Conservation (phyloP, 768 basidiomycete species). For the Xanthoconium purpureum region DNA sequence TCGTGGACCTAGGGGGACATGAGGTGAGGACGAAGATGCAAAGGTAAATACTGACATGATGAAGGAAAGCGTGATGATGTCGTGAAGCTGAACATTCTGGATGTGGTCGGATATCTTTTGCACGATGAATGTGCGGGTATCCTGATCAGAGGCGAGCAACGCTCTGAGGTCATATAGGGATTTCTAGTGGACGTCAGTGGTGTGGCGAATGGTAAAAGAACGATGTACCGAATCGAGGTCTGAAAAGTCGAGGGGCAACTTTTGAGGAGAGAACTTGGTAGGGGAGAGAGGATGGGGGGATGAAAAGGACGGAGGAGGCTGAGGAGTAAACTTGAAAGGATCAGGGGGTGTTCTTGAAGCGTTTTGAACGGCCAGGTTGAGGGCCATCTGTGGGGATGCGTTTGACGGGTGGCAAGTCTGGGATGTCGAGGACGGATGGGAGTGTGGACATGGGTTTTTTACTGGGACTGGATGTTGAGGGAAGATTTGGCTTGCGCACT, state of each 20-base stretch:
- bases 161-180: conserved; percentile 25
- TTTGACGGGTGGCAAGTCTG: conserved; percentile 26
- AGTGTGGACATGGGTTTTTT: conserved; percentile 21
- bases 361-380: conserved; percentile 25
- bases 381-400: conserved; percentile 27
- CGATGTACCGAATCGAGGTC: too few relatives aligned
- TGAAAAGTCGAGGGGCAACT: neutral
- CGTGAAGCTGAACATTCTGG: conserved; percentile 24
- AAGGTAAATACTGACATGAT: conserved; percentile 34
- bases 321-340: neutral
- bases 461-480: conserved; percentile 22
- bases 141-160: conserved; percentile 15
- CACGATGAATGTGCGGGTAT: too few relatives aligned
- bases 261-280: conserved; percentile 9
- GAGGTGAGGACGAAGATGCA: neutral
- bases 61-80: conserved; percentile 40
- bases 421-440: conserved; percentile 8
- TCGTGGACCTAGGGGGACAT: conserved; percentile 28
- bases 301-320: neutral
- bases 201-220: too few relatives aligned
- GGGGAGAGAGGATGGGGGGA: neutral
- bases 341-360: conserved; percentile 27
- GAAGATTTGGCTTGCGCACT: too few relatives aligned
- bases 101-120: too few relatives aligned
- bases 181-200: too few relatives aligned